These are phyloP conservation scores for Flagelloscypha sp. DNA, from an alignment of 768 basidiomycete genomes.

Conservation along the genomic window DNA sequence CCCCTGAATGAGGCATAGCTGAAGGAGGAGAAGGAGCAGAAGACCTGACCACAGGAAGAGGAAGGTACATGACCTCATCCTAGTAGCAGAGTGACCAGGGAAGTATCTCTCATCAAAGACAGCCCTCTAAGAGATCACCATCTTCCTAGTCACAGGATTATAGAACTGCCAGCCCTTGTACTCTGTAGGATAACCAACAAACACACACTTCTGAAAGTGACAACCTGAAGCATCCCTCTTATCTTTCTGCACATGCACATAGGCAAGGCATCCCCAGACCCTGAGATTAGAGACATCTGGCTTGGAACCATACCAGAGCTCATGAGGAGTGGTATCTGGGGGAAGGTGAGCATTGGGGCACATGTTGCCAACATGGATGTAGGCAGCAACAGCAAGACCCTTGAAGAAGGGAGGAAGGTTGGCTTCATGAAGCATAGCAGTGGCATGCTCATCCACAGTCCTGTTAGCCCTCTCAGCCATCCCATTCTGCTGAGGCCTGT, in stretches of 20 bases:
- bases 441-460: slow-evolving; percentile 6
- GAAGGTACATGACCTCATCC: too few species aligned
- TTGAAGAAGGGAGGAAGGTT: slow-evolving; percentile 9
- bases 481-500: slow-evolving; percentile 11
- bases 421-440: slow-evolving; percentile 9
- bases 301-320: slow-evolving; percentile 13
- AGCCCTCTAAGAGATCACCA: neutral
- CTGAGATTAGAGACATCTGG: slow-evolving; percentile 22
- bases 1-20: too few species aligned
- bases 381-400: slow-evolving; percentile 3
- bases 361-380: slow-evolving; percentile 7
- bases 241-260: slow-evolving; percentile 25
- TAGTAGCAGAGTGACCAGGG: too few species aligned
- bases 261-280: slow-evolving; percentile 25
- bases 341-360: slow-evolving; percentile 7
- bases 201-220: slow-evolving; percentile 23
- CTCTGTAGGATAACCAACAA: slow-evolving; percentile 26
- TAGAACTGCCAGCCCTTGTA: slow-evolving; percentile 27
- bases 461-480: slow-evolving; percentile 15
- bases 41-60: too few species aligned
- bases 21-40: too few species aligned
- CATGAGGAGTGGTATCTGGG: slow-evolving; percentile 13
- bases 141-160: slow-evolving; percentile 12
- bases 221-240: slow-evolving; percentile 15
- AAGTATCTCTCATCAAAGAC: slow-evolving; percentile 15